phyloP scores from a whole-genome alignment of 257 asterid species.

The Phtheirospermum japonicum region DNA sequence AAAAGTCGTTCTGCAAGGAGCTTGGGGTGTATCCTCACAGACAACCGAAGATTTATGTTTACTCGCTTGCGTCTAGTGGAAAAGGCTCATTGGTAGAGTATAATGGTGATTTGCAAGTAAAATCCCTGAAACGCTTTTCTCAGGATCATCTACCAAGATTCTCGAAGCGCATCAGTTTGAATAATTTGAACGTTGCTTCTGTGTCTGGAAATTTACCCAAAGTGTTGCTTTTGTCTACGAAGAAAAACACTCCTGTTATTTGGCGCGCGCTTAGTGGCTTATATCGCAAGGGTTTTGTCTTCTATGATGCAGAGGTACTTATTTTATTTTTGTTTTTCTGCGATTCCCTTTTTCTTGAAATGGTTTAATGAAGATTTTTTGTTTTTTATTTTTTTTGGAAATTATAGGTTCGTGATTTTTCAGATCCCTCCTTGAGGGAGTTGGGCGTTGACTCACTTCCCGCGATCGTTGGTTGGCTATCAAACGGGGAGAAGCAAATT shows the following conservation, averaged over 20 bases:
- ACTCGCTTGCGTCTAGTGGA: conserved; percentile 53
- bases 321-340: background rate
- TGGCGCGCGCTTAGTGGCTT: conserved; percentile 93
- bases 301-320: conserved; percentile 81
- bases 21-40: conserved; percentile 57
- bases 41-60: conserved; percentile 60
- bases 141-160: conserved; percentile 76
- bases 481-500: conserved; percentile 75
- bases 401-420: conserved; percentile 59
- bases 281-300: conserved; percentile 54
- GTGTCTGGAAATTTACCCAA: conserved; percentile 55
- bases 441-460: conserved; percentile 81
- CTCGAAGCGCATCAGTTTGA: conserved; percentile 70
- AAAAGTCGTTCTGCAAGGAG: conserved; percentile 70
- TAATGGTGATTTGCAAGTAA: conserved; percentile 54
- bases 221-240: conserved; percentile 83
- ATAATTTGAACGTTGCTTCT: conserved; percentile 42
- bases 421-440: conserved; percentile 52
- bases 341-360: background rate
- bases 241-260: conserved; percentile 80
- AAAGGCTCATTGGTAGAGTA: conserved; percentile 76
- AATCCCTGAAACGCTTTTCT: conserved; percentile 63
- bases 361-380: conserved; percentile 8
- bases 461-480: conserved; percentile 76
- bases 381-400: background rate